Base-by-base conservation (phyloP, 805 yeast species). In the Metschnikowia anglica region DNA sequence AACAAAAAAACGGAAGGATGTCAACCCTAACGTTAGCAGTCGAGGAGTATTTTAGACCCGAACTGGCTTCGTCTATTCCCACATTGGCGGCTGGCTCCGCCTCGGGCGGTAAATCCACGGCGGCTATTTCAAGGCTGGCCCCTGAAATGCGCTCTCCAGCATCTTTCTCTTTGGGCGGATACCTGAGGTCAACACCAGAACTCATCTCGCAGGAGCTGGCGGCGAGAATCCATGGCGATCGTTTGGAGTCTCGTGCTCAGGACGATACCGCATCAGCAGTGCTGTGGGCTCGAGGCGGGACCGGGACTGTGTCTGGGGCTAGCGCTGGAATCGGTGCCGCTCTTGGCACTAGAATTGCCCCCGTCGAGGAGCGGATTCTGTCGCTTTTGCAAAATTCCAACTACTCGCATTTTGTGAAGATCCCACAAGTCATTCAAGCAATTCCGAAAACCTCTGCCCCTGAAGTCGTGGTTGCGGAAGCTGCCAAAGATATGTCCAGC, bases 11-110 rank as follows among this genome's bases (percentile, higher is more conserved):
- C 5, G 21, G 10, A 19, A 32, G 9, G 13, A 52, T 52, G 55
- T 41, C 53, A 34, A 50, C 55, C 6, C 34, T 52, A 34, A 49
- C 55, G 17, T 38, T 52, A 32, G 32, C 54, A n/a, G 47, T 49
- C 34, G 52, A 46, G 23, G 43, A 43, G 39, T 42, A 37, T 45
- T 47, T 47, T 32, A 21, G 43, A 12, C 38, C 53, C 27, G 49
- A 51, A 23, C 40, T 36, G 26, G 30, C 41, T 10, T n/a, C 37
- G 12, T 17, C 32, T 9, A 30, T 28, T 16, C 17, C 34, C n/a
- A 33, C 36, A 18, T 11, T 25, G 26, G 30, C 40, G 42, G 44
- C 47, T 23, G 42, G 44, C 18, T 15, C 41, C 44, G 46, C 32
- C 21, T 3, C 21, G 21, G 28, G 16, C n/a, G 18, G 13, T n/a